Base-by-base conservation (phyloP, 257 asterid genomes). In the Capsicum rhomboideum region DNA sequence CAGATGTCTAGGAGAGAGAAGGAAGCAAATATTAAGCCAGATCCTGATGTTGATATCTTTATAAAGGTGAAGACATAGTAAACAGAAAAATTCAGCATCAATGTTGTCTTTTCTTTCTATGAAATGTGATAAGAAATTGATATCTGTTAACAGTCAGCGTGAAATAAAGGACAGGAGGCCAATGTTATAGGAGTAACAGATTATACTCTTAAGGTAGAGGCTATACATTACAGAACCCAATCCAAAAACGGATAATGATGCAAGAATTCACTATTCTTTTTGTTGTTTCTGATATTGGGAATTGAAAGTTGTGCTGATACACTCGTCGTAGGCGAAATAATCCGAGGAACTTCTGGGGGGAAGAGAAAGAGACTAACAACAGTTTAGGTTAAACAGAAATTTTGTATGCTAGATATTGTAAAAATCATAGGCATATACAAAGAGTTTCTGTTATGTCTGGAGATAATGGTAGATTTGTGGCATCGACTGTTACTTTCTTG, bases 301-400 rank as follows among this genome's bases (percentile, higher is more conserved):
- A 95, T 96, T 85, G 98, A 94, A 31, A 84, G 85, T 6, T 94
- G 99, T 82, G 98, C 98, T 56, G 99, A 96, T 87, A 93, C 93
- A 14, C 18, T 92, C 13, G 97, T 96, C 34, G 99, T 98, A 6
- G 94, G 94, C 12, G 98, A 89, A 88, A 93, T 96, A 97, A 21
- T 93, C 10, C 86, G 98, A 59, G 99, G 99, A 34, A 92, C 94
- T 44, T 94, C 98, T 0, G 99, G 99, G 26, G 98, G 99, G 0
- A 95, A 96, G 82, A 80, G 89, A 83, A 96, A 96, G 90, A 88
- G 99, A 71, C 85, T 96, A 42, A 94, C 99, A 75, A 96, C 98
- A 52, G 99, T 98, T 94, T 78, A 40, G 71, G 79, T 31, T 20
- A 75, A 83, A 74, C 34, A 44, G n/a, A 75, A 75, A 75, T 53